Evolutionary conservation across 176 grass and related monocot species (phyloP).

Genomic region (Sorghum bicolor): Sorghum_bicolor_NCBIv3 NC_012875.2:49024501-49025000

Average conservation of each 20-base stretch:
- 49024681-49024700: constrained; percentile 56
- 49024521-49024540: constrained; percentile 75
- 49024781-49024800: constrained; percentile 70
- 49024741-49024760: not conserved
- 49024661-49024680: constrained; percentile 49
- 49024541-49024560: constrained; percentile 50
- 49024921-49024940: not conserved
- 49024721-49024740: not conserved
- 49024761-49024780: constrained; percentile 20
- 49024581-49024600: constrained; percentile 46
- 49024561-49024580: constrained; percentile 28
- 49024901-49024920: constrained; percentile 26
- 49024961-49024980: constrained; percentile 4
- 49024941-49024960: constrained; percentile 29
- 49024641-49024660: constrained; percentile 34
- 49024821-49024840: constrained; percentile 53
- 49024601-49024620: constrained; percentile 51
- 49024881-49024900: not conserved
- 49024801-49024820: constrained; percentile 43
- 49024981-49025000: constrained; percentile 16
- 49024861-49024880: constrained; percentile 6
- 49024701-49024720: not conserved
- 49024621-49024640: constrained; percentile 56
- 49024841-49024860: constrained; percentile 17
- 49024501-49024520: constrained; percentile 60